These are phyloP conservation scores for Diaporthe sp. DNA, from an alignment of 2,329 filamentous ascomycete genomes.

Conservation along the genomic window DNA sequence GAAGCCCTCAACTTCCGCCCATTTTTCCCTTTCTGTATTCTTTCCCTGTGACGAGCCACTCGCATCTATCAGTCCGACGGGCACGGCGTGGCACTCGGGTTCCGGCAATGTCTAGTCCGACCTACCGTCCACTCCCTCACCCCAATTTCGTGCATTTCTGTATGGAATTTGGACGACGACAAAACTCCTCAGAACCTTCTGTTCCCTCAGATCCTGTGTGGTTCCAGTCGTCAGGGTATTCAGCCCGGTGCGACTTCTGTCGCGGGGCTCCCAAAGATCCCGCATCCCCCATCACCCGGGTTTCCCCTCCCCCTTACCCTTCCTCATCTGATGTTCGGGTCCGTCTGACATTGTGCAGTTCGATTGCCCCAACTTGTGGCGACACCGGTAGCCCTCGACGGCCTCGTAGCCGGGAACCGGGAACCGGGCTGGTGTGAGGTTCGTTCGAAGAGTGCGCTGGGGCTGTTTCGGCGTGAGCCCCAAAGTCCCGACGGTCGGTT, in stretches of 20 bases:
- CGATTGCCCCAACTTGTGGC: background rate
- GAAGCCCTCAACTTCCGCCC: too few relatives aligned
- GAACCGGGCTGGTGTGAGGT: conserved; percentile 12
- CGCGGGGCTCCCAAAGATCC: background rate
- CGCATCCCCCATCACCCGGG: background rate
- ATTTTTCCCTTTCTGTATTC: background rate
- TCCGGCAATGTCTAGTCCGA: background rate
- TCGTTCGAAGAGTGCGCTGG: conserved; percentile 18
- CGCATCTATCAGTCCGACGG: conserved; percentile 1
- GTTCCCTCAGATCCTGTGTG: background rate
- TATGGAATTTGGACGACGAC: background rate
- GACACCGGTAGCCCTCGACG: conserved; percentile 8
- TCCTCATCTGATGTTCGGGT: background rate
- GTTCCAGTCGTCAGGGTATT: background rate
- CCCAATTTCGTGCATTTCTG: background rate
- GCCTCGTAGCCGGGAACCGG: conserved; percentile 6
- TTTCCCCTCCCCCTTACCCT: background rate
- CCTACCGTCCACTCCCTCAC: background rate
- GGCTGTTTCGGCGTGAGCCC: background rate
- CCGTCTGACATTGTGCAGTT: background rate
- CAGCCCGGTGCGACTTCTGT: background rate
- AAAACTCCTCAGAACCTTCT: background rate
- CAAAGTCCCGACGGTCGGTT: background rate
- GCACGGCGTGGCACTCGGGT: background rate
- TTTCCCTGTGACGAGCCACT: background rate